A percentile compares a stretch with the other conserved stretches of the same genome.
These are phyloP conservation scores for Clarireedia monteithiana DNA, from an alignment of 2,329 filamentous ascomycete genomes.

Conservation along the genomic window DNA sequence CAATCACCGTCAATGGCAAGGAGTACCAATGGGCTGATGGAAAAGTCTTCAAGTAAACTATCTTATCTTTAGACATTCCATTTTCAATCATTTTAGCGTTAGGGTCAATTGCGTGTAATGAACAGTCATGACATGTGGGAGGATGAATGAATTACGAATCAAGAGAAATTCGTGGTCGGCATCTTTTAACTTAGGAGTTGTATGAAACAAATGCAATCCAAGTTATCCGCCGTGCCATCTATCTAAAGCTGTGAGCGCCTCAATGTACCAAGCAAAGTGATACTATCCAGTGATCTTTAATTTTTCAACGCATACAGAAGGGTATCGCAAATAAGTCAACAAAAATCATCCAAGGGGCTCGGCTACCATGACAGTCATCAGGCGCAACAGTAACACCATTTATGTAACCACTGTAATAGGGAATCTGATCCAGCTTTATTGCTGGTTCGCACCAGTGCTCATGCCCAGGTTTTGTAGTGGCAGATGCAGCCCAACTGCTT, in stretches of 20 bases:
- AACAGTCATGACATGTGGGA: slow-evolving; percentile 9
- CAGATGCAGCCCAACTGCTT: background rate
- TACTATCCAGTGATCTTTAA: background rate
- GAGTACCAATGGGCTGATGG: slow-evolving; percentile 80
- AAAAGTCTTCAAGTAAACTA: slow-evolving; percentile 96
- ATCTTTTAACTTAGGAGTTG: slow-evolving; percentile 12
- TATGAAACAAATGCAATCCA: background rate
- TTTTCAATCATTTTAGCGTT: slow-evolving; percentile 18
- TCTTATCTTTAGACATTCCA: slow-evolving; percentile 7
- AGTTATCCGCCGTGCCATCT: background rate
- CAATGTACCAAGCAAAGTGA: background rate
- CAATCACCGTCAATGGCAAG: slow-evolving; percentile 75
- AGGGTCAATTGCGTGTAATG: slow-evolving; percentile 10
- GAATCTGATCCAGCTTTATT: background rate
- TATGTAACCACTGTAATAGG: background rate
- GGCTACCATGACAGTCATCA: background rate
- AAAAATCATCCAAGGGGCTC: background rate
- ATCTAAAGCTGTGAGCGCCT: background rate
- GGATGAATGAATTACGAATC: slow-evolving; percentile 2
- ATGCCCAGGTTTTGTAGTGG: background rate
- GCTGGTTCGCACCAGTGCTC: background rate
- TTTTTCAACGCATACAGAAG: background rate
- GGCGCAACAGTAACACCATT: background rate
- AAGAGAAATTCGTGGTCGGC: slow-evolving; percentile 17
- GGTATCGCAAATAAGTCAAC: slow-evolving; percentile 5